Evolutionary conservation across 1,284 basidiomycete genomes (phyloP).

Genomic region (Ustilago shanxiensis): DNA sequence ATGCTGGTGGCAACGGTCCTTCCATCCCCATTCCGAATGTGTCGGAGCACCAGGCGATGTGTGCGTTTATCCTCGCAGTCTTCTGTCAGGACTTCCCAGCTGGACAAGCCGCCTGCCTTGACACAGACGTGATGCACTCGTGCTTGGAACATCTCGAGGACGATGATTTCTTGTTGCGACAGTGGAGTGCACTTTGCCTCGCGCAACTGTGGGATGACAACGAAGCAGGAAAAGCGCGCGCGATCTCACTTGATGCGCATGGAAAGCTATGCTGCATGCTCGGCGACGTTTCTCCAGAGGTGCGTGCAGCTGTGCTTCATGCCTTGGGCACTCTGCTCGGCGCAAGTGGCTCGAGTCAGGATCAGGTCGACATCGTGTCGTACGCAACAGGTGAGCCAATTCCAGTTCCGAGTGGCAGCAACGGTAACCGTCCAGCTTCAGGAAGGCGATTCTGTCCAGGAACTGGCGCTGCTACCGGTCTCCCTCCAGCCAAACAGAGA

Average conservation of each 20-base stretch:
- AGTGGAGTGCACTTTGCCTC: conserved; percentile 94
- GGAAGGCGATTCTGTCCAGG: conserved; percentile 76
- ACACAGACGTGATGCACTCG: conserved; percentile 87
- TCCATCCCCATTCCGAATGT: conserved; percentile 81
- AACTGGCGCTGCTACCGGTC: conserved; percentile 83
- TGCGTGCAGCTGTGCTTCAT: conserved; percentile 89
- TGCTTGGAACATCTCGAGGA: conserved; percentile 86
- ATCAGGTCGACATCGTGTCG: conserved; percentile 57
- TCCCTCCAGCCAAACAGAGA: conserved; percentile 80
- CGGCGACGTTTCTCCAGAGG: conserved; percentile 90
- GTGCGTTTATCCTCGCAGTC: conserved; percentile 94
- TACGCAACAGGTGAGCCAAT: conserved; percentile 30
- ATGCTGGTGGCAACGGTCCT: conserved; percentile 68
- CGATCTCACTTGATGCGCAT: conserved; percentile 84
- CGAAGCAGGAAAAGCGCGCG: conserved; percentile 89
- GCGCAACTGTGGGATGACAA: conserved; percentile 95
- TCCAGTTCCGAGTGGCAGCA: conserved; percentile 15
- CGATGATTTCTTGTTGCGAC: conserved; percentile 89
- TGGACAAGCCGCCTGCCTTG: conserved; percentile 88
- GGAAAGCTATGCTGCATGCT: conserved; percentile 86
- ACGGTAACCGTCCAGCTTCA: conserved; percentile 15
- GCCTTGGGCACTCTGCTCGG: conserved; percentile 94
- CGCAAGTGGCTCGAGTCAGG: conserved; percentile 76
- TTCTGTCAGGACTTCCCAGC: conserved; percentile 87
- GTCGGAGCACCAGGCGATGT: conserved; percentile 98